Evolutionary conservation across 2,329 filamentous ascomycete species (phyloP).

Genomic region (Orbilia ellipsospora): DNA sequence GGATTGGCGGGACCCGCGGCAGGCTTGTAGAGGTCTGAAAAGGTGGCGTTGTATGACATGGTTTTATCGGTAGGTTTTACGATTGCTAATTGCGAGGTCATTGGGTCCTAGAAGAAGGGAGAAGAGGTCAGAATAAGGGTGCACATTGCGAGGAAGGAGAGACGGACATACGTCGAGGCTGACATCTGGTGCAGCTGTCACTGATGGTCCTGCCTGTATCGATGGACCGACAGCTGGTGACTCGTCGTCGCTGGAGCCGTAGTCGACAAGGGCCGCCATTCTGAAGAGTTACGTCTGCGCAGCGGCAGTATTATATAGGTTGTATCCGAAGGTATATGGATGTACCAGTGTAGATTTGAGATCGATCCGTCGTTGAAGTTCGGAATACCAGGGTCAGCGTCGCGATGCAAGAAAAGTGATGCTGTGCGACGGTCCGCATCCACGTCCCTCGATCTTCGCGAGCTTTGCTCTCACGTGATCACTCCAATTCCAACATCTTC

Average conservation of each 20-base stretch:
- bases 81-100: slow-evolving; percentile 67
- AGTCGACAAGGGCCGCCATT: slow-evolving; percentile 59
- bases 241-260: slow-evolving; percentile 66
- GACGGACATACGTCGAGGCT: slow-evolving; percentile 68
- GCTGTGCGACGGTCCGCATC: too few species aligned
- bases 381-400: too few species aligned
- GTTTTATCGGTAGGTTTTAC: slow-evolving; percentile 67
- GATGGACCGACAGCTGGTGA: slow-evolving; percentile 56
- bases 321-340: too few species aligned
- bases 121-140: slow-evolving; percentile 12
- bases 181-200: slow-evolving; percentile 68
- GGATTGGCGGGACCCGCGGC: slow-evolving; percentile 78
- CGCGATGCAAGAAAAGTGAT: too few species aligned
- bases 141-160: slow-evolving; percentile 60
- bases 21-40: slow-evolving; percentile 76
- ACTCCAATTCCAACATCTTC: too few species aligned
- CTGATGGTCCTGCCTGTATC: slow-evolving; percentile 60
- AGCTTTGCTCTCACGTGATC: too few species aligned
- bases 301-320: too few species aligned
- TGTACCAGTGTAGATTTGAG: too few species aligned
- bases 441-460: too few species aligned
- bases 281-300: background rate
- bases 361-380: too few species aligned
- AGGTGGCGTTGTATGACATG: slow-evolving; percentile 71
- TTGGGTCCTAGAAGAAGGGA: slow-evolving; percentile 62